Evolutionary conservation across 768 basidiomycete genomes (phyloP), one percentile per base, ranked within the genome.

Genomic region (Fomitopsis pulvina): DNA sequence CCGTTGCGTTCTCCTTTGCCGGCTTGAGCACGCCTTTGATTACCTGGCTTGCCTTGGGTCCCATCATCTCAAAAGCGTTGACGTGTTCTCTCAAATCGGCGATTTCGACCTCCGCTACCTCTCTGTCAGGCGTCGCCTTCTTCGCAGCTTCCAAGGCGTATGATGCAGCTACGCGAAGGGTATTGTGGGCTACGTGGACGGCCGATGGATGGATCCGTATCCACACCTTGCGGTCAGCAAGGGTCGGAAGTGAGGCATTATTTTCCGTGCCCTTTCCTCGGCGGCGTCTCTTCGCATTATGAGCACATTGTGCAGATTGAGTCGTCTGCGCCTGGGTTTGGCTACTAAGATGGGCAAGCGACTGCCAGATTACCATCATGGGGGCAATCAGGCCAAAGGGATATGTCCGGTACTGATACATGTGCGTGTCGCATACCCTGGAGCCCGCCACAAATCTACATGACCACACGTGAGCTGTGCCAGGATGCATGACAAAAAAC

Each of bases 41-140:
- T 10, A 63, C 48, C 46, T 64, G 52, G 62, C 66, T 47, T 60
- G 61, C 51, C 57, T 68, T 87, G 2, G 90, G 90, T 2, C 95
- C 95, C 73, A 87, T 86, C 28, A 97, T 78, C 63, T 98, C 94
- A 57, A 95, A 95, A 4, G 82, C 74, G 53, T 87, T 88, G 38
- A 92, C 57, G 43, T 81, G 77, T 1, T 79, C 80, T 48, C 85
- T 71, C 42, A 93, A 64, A 62, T 94, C 88, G 6, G 75, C 72
- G 14, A 94, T 72, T 56, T 89, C 82, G 9, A 92, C 65, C 20
- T 74, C 70, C 3, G 54, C 43, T 21, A 53, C 51, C 2, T 56
- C 54, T 10, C 58, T 53, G 22, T 62, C 47, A 11, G 53, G 58
- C 22, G 62, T 20, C 1, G 39, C 47, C 29, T 54, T 55, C 52